Percentiles rank a stretch among this genome's conserved stretches.
These are phyloP conservation scores for Thraustotheca clavata DNA, from an alignment of 352 stramenopile genomes.

Conservation along the genomic window DNA sequence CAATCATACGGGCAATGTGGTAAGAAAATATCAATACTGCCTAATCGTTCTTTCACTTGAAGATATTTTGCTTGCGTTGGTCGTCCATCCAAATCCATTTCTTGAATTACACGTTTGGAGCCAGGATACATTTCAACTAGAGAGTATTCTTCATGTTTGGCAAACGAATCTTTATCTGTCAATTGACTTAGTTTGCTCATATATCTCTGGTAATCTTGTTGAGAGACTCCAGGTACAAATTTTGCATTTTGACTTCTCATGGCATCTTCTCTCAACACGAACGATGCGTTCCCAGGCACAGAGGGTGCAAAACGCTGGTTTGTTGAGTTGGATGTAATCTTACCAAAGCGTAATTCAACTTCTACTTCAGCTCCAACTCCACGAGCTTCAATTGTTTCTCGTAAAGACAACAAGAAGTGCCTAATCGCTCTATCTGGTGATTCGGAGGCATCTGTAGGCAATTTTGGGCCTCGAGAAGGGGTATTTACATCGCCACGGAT, in stretches of 20 bases:
- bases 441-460: slow-evolving; percentile 30
- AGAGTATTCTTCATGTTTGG: slow-evolving; percentile 69
- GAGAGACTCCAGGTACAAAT: slow-evolving; percentile 64
- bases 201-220: slow-evolving; percentile 64
- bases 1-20: slow-evolving; percentile 79
- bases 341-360: slow-evolving; percentile 74
- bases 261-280: slow-evolving; percentile 58
- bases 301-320: slow-evolving; percentile 64
- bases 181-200: slow-evolving; percentile 53
- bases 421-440: slow-evolving; percentile 72
- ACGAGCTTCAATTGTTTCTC: slow-evolving; percentile 62
- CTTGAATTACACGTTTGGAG: slow-evolving; percentile 69
- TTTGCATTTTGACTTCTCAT: slow-evolving; percentile 74
- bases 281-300: slow-evolving; percentile 60
- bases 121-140: slow-evolving; percentile 69
- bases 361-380: slow-evolving; percentile 69
- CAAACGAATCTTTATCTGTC: slow-evolving; percentile 58
- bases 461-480: not conserved
- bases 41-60: slow-evolving; percentile 75
- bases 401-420: slow-evolving; percentile 74
- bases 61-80: slow-evolving; percentile 31
- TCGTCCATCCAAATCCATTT: slow-evolving; percentile 53
- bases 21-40: slow-evolving; percentile 80
- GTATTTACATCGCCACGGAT: slow-evolving; percentile 8
- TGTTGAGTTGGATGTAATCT: slow-evolving; percentile 68